Conservation (phyloP, 176 grass and related monocot species). For the Avena sativa region DNA sequence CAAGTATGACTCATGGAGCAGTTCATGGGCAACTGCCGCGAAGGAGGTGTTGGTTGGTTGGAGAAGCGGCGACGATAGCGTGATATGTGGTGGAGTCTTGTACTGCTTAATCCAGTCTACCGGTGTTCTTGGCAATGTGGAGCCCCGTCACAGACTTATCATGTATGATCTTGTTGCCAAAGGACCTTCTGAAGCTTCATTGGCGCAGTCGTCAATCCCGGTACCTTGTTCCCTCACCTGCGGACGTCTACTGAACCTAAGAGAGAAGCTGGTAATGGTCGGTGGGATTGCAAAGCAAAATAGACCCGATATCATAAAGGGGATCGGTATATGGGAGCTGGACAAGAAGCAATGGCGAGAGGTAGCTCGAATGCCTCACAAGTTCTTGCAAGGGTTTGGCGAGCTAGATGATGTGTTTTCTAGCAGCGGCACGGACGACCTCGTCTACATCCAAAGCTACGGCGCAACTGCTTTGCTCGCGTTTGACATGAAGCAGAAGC, state of each 20-base stretch:
- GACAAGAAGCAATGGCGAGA: constrained; percentile 70
- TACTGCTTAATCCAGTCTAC: constrained; percentile 96
- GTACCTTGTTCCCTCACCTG: constrained; percentile 85
- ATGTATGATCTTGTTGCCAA: constrained; percentile 58
- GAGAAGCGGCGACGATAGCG: constrained; percentile 91
- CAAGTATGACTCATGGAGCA: constrained; percentile 65
- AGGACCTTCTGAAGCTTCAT: constrained; percentile 34
- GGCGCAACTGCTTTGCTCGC: constrained; percentile 78
- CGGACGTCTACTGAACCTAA: constrained; percentile 78
- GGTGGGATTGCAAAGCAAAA: constrained; percentile 92
- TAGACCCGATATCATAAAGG: constrained; percentile 93
- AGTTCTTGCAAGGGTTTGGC: constrained; percentile 93
- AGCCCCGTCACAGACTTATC: constrained; percentile 78
- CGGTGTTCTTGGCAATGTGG: constrained; percentile 66
- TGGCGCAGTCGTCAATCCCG: constrained; percentile 55
- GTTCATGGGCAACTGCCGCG: constrained; percentile 56
- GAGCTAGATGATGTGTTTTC: constrained; percentile 94
- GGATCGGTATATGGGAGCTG: constrained; percentile 94
- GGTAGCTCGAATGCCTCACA: constrained; percentile 88
- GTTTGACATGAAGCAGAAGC: constrained; percentile 79
- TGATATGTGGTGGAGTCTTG: constrained; percentile 74
- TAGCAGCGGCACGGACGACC: constrained; percentile 73
- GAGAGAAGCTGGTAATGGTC: constrained; percentile 82
- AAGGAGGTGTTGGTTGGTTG: constrained; percentile 78
- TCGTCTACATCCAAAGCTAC: constrained; percentile 93